phyloP scores from a whole-genome alignment of 2,329 filamentous ascomycete genomes.

The Saccharata proteae region DNA sequence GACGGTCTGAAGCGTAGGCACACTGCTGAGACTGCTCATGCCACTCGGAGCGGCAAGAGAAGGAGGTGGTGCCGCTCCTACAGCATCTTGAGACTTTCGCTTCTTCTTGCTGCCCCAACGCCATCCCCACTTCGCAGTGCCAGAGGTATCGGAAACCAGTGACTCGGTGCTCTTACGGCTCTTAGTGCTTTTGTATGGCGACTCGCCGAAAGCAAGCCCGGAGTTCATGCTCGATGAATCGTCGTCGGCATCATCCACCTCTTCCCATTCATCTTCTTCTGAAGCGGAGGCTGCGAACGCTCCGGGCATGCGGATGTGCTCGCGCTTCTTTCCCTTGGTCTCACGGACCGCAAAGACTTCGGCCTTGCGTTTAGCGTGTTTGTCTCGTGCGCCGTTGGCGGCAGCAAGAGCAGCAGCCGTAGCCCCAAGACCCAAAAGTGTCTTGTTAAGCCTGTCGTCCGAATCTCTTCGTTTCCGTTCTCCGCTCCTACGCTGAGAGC shows the following conservation, averaged over 20 bases:
- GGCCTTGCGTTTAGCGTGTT: constrained; percentile 13
- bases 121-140: constrained; percentile 48
- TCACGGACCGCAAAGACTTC: constrained; percentile 25
- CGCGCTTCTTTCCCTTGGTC: constrained; percentile 13
- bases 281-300: constrained; percentile 16
- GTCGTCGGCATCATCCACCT: constrained; percentile 22
- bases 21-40: constrained; percentile 31
- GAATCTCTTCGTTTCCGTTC: constrained; percentile 25
- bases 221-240: constrained; percentile 40
- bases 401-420: constrained; percentile 37
- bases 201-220: constrained; percentile 49
- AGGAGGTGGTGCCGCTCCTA: no score
- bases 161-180: constrained; percentile 38
- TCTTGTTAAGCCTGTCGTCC: constrained; percentile 34
- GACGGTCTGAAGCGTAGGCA: constrained; percentile 47
- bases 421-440: constrained; percentile 34
- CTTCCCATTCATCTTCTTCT: constrained; percentile 38
- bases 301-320: constrained; percentile 13
- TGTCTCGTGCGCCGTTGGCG: constrained; percentile 23
- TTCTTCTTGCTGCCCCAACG: constrained; percentile 43
- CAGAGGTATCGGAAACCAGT: constrained; percentile 40
- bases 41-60: constrained; percentile 38
- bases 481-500: constrained; percentile 14
- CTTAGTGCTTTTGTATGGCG: constrained; percentile 19
- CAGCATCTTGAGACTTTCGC: constrained; percentile 18